Evolutionary conservation across 805 yeast genomes (phyloP), one percentile per base, ranked within the genome.

Genomic region (Lipomyces sp.): DNA sequence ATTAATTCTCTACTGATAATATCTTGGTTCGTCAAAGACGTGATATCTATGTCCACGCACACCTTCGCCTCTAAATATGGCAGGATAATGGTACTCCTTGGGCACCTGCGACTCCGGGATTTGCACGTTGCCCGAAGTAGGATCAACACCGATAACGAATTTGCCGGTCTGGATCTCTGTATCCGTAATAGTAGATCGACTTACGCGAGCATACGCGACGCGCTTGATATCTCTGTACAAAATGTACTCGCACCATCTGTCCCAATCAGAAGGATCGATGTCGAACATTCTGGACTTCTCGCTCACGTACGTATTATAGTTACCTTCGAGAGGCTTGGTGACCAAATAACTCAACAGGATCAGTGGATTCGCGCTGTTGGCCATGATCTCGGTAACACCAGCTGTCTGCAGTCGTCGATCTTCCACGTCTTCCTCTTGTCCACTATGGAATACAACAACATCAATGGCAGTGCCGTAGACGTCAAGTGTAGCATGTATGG

Each of bases 201-300:
- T 87, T 53, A 95, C 89, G 77, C 99, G 86, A 0, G 98, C 98
- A 77, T 95, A 95, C 2, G 96, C 98, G 0, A 89, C 86, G 78
- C 97, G 89, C 76, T 86, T 88, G 78, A 95, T 80, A 66, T 89
- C 88, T 77, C 93, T 90, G 85, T 89, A 95, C 71, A 95, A 80
- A 69, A 95, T 92, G 79, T 95, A 95, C 80, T 95, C 97, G 80
- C 99, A 95, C 99, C 99, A 95, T 80, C 99, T 86, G 75, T 95
- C 99, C 87, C 93, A 90, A 76, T 94, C 98, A 6, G 89, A 82
- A 55, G 93, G 89, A 77, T 95, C 99, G 69, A 95, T 92, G 77
- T 95, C 99, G 73, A 88, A 86, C 94, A 95, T 91, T 39, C 97
- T 90, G 1, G 94, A 87, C 71, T 81, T 78, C 59, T 89, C 90